Conservation (phyloP, 2,329 filamentous ascomycete species). For the Ophiostoma perfectum region DNA sequence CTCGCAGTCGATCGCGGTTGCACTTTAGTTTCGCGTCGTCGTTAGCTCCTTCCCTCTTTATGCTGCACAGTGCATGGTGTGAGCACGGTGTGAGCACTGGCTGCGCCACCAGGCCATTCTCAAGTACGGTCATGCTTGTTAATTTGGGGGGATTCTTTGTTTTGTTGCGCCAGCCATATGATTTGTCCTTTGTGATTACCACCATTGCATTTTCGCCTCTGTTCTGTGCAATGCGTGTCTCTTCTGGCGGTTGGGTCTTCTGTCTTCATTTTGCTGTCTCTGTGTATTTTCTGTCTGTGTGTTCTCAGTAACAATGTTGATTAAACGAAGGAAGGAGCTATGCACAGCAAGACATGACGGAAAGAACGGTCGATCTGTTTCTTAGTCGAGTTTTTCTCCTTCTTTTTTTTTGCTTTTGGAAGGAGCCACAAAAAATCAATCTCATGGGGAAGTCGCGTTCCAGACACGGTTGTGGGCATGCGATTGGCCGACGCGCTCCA, state of each 20-base stretch:
- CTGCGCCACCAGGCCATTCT: not conserved
- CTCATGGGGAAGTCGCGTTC: slow-evolving; percentile 5
- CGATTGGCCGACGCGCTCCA: slow-evolving; percentile 12
- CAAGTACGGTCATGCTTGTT: not conserved
- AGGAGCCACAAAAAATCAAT: not conserved
- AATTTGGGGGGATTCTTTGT: not conserved
- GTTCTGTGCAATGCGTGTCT: not conserved
- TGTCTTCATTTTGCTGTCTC: not conserved
- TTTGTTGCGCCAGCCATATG: slow-evolving; percentile 8
- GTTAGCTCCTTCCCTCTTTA: slow-evolving; percentile 10
- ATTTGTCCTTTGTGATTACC: not conserved
- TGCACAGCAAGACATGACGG: not conserved
- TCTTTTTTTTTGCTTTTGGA: not conserved
- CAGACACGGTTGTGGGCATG: not conserved
- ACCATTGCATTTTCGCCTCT: not conserved
- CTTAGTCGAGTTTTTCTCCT: not conserved
- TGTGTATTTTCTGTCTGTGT: not conserved
- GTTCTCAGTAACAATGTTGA: not conserved
- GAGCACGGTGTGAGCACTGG: not conserved
- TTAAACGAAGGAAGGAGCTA: not conserved
- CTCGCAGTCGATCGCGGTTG: slow-evolving; percentile 25
- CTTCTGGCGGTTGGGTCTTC: not conserved
- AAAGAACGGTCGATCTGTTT: slow-evolving; percentile 4
- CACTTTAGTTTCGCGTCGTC: slow-evolving; percentile 25
- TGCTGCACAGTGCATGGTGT: not conserved